Percentiles rank a stretch among this genome's conserved stretches.
Conservation (phyloP, 148 eudicot genomes). For the Rheum nobile region DNA sequence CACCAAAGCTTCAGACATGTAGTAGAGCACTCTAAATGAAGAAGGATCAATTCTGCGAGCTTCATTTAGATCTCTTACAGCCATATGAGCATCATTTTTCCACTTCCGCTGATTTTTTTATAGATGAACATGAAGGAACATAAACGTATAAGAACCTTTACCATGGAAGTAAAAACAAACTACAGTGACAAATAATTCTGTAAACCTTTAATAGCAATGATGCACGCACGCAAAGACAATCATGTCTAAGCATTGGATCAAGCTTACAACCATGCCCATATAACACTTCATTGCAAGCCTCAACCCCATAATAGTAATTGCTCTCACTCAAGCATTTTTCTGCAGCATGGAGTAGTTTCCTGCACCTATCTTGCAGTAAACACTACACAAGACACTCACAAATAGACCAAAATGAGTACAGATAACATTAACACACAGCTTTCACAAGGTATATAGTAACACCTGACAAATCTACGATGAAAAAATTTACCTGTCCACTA, state of each 20-base stretch:
- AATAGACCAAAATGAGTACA: not conserved
- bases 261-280: constrained; percentile 52
- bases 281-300: constrained; percentile 88
- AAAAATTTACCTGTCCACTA: constrained; percentile 32
- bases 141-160: constrained; percentile 6
- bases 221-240: constrained; percentile 79
- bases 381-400: constrained; percentile 11
- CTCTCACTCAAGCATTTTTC: constrained; percentile 52
- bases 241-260: constrained; percentile 56
- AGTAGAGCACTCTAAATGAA: constrained; percentile 53
- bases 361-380: constrained; percentile 63
- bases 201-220: constrained; percentile 84
- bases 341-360: constrained; percentile 58
- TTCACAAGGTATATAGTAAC: not conserved
- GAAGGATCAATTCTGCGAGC: constrained; percentile 67
- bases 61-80: constrained; percentile 66
- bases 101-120: constrained; percentile 53
- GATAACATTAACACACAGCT: not conserved
- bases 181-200: not conserved
- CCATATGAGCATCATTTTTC: constrained; percentile 90
- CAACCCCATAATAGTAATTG: constrained; percentile 61
- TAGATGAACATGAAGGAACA: not conserved
- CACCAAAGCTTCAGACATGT: constrained; percentile 61
- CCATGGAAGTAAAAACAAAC: not conserved
- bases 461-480: not conserved